A percentile compares a stretch with the other conserved stretches of the same genome.
phyloP scores from a whole-genome alignment of 129 eudicot genomes.

The Pseudognaphalium luteoalbum region DNA sequence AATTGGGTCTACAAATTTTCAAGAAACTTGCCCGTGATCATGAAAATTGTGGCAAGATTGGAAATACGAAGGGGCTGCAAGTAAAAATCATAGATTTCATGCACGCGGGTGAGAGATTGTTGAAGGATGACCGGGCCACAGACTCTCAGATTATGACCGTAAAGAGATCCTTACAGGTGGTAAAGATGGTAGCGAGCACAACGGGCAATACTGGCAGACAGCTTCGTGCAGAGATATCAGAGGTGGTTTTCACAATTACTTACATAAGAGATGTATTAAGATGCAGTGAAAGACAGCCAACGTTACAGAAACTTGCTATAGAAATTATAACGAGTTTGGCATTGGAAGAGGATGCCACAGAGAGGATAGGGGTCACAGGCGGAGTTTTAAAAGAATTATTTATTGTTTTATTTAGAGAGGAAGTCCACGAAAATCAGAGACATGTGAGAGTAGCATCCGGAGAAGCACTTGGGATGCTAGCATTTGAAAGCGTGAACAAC shows the following conservation, averaged over 20 bases:
- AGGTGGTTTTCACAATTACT: conserved; percentile 74
- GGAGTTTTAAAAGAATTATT: conserved; percentile 76
- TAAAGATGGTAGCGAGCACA: too few species aligned
- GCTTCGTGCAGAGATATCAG: conserved; percentile 55
- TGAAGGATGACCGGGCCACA: too few species aligned
- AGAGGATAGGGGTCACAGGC: conserved; percentile 85
- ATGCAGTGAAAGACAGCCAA: conserved; percentile 63
- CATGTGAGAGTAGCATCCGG: conserved; percentile 76
- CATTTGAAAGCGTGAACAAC: conserved; percentile 56
- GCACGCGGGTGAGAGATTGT: too few species aligned
- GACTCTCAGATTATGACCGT: too few species aligned
- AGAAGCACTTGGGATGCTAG: conserved; percentile 83
- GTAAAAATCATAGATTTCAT: too few species aligned
- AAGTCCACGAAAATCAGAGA: conserved; percentile 26
- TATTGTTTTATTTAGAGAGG: conserved; percentile 55
- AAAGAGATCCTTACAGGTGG: too few species aligned
- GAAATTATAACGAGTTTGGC: conserved; percentile 76
- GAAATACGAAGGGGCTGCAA: too few species aligned
- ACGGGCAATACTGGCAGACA: too few species aligned
- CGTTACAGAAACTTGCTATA: conserved; percentile 66
- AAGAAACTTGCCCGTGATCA: too few species aligned
- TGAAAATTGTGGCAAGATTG: too few species aligned
- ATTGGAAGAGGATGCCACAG: conserved; percentile 77
- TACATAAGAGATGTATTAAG: conserved; percentile 68
- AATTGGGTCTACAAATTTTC: too few species aligned